Evolutionary conservation across 768 basidiomycete species (phyloP).

Genomic region (Rhodosporidiobolus sp.): DNA sequence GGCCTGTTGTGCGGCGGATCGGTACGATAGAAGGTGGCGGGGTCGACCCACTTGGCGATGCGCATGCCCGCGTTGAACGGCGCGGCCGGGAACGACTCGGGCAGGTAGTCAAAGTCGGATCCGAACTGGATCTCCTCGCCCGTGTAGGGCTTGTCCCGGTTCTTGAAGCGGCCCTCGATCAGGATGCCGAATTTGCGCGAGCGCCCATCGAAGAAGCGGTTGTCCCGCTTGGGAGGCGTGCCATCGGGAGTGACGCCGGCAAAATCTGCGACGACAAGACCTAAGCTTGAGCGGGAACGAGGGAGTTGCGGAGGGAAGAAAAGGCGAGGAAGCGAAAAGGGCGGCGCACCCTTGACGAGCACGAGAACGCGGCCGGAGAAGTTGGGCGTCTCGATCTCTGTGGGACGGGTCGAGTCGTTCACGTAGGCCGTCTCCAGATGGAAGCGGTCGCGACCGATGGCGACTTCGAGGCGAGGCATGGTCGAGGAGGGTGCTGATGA

Average conservation of each 20-base stretch:
- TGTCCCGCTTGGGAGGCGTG: constrained; percentile 27
- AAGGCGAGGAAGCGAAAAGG: too few relatives aligned
- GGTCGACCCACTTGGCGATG: constrained; percentile 37
- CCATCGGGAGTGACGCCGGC: constrained; percentile 41
- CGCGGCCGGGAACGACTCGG: constrained; percentile 36
- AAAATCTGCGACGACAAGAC: constrained; percentile 24
- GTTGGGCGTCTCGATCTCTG: constrained; percentile 39
- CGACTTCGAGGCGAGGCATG: constrained; percentile 1
- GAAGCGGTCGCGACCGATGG: constrained; percentile 33
- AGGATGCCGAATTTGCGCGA: constrained; percentile 40
- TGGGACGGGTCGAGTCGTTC: constrained; percentile 33
- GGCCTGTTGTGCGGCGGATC: constrained; percentile 35
- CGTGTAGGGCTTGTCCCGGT: constrained; percentile 27
- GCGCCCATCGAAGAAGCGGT: constrained; percentile 38
- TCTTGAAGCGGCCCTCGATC: constrained; percentile 43
- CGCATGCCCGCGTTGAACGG: constrained; percentile 43
- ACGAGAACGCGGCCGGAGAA: constrained; percentile 43
- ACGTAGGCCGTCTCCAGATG: constrained; percentile 25
- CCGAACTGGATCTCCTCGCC: constrained; percentile 41
- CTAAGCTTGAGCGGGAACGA: not conserved
- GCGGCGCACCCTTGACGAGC: constrained; percentile 20
- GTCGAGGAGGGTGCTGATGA: too few relatives aligned
- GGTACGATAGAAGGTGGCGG: constrained; percentile 37
- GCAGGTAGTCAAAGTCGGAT: constrained; percentile 42
- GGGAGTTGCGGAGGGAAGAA: too few relatives aligned